Percentiles rank a stretch among this genome's conserved stretches.
Conservation (phyloP, 768 basidiomycete genomes). For the Suillus occidentalis region DNA sequence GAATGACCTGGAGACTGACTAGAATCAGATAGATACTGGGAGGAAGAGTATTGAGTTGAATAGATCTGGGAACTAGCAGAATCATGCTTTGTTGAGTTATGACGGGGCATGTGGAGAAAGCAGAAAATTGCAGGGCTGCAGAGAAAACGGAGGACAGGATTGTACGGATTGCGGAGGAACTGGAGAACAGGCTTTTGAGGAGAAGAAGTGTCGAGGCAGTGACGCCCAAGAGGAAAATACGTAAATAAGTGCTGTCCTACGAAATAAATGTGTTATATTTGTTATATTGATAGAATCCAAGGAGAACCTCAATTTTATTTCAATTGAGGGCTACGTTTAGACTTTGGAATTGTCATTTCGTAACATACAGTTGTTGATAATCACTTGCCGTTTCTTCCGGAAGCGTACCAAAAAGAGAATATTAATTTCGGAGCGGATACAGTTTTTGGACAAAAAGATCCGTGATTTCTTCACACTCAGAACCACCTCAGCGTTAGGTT, state of each 20-base stretch:
- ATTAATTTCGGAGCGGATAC: conserved; percentile 7
- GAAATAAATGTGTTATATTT: conserved; percentile 21
- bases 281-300: conserved; percentile 30
- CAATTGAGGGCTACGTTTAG: conserved; percentile 32
- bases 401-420: neutral
- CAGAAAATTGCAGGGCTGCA: conserved; percentile 27
- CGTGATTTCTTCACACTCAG: conserved; percentile 1
- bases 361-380: conserved; percentile 4
- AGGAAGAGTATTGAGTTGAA: conserved; percentile 19
- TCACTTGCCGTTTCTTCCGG: conserved; percentile 5
- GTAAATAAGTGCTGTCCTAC: conserved; percentile 23
- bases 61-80: conserved; percentile 15
- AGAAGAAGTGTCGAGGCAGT: conserved; percentile 35
- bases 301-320: conserved; percentile 34
- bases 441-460: neutral
- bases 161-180: conserved; percentile 25
- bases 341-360: conserved; percentile 21
- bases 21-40: conserved; percentile 28
- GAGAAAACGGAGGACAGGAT: conserved; percentile 20
- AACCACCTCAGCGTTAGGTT: neutral
- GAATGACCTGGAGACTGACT: conserved; percentile 19
- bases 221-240: conserved; percentile 32
- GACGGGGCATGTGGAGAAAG: conserved; percentile 29
- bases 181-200: conserved; percentile 34
- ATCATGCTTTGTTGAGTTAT: conserved; percentile 28